Conservation (phyloP, 257 asterid genomes). For the Nicotiana attenuata region DNA sequence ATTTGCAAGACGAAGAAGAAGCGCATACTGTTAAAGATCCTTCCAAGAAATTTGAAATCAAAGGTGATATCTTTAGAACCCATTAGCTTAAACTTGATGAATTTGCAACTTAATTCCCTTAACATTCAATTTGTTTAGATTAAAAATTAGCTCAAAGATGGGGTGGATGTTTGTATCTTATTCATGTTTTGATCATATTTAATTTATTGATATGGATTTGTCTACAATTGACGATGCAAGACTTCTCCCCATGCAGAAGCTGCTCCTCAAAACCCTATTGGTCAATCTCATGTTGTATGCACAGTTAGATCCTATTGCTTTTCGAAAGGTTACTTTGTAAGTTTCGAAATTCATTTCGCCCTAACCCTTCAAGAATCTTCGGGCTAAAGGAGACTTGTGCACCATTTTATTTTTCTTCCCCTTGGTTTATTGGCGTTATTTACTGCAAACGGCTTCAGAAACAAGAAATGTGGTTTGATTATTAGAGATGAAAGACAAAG, state of each 20-base stretch:
- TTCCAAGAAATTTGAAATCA: not conserved
- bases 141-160: not conserved
- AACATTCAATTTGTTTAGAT: not conserved
- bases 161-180: not conserved
- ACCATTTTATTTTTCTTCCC: not conserved
- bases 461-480: not conserved
- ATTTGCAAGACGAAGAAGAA: not conserved
- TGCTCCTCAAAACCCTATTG: not conserved
- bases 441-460: not conserved
- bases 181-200: not conserved
- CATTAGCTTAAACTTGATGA: not conserved
- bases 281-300: not conserved
- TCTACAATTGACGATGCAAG: not conserved
- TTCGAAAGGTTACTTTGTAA: slow-evolving; percentile 1
- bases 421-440: not conserved
- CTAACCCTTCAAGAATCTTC: not conserved
- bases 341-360: not conserved
- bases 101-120: not conserved
- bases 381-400: not conserved
- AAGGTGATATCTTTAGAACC: not conserved
- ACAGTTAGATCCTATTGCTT: not conserved
- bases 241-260: not conserved
- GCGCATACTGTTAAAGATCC: not conserved
- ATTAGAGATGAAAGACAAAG: not conserved
- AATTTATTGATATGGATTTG: not conserved